phyloP scores from a whole-genome alignment of 2,329 filamentous ascomycete species.

The Plectosphaerella cucumerina region DNA sequence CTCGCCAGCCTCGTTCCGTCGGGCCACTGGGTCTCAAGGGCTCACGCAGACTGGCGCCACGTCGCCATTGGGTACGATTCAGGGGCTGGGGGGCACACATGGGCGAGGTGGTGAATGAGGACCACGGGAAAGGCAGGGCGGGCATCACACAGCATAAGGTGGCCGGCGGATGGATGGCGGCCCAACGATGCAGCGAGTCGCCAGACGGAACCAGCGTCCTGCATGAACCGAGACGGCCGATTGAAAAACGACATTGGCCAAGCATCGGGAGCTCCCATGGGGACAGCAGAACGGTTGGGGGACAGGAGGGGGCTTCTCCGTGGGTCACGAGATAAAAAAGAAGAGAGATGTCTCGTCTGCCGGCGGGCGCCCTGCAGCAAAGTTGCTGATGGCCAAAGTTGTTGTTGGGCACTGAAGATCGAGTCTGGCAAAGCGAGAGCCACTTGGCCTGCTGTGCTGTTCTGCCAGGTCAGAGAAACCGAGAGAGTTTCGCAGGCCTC shows the following conservation, averaged over 20 bases:
- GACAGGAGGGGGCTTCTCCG: not conserved
- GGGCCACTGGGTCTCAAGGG: not conserved
- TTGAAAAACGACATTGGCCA: not conserved
- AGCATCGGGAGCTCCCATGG: not conserved
- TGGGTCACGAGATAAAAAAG: not conserved
- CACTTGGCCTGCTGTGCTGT: not conserved
- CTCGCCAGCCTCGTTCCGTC: not conserved
- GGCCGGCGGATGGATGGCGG: constrained; percentile 12
- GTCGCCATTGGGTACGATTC: constrained; percentile 12
- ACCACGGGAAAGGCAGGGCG: not conserved
- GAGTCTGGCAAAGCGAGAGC: not conserved
- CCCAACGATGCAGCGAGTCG: constrained; percentile 12
- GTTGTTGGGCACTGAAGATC: not conserved
- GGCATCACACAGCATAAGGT: constrained; percentile 2
- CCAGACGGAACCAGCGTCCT: constrained; percentile 5
- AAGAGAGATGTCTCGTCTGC: not conserved
- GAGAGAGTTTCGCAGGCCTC: too few relatives aligned
- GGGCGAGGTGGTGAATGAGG: not conserved
- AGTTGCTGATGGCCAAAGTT: not conserved
- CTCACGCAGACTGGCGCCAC: constrained; percentile 12
- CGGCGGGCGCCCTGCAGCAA: not conserved
- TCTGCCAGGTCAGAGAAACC: too few relatives aligned
- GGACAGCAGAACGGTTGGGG: not conserved
- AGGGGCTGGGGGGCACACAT: constrained; percentile 4
- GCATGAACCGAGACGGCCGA: not conserved